Evolutionary conservation across 805 yeast species (phyloP).

Genomic region (Cyberlindnera galapagoensis): DNA sequence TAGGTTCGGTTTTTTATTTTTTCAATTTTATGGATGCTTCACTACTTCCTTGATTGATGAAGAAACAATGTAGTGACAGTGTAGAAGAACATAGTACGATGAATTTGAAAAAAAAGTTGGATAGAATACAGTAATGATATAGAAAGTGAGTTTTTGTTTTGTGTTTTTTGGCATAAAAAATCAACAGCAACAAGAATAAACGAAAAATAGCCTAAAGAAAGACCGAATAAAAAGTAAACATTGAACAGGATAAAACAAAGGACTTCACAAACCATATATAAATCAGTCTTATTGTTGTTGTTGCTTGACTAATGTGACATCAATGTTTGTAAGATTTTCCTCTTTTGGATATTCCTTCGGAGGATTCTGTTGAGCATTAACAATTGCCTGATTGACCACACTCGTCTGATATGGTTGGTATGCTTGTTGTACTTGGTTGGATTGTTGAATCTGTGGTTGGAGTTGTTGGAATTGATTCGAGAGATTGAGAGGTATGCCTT

Average conservation of each 20-base stretch:
- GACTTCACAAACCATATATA: slow-evolving; percentile 1
- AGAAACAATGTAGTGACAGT: not conserved
- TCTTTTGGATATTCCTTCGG: slow-evolving; percentile 16
- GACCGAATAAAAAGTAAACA: not conserved
- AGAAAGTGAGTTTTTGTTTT: no score
- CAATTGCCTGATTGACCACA: slow-evolving; percentile 22
- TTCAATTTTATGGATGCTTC: slow-evolving; percentile 1
- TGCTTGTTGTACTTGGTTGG: slow-evolving; percentile 2
- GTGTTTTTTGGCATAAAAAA: no score
- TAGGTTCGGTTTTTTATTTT: not conserved
- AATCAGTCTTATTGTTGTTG: slow-evolving; percentile 11
- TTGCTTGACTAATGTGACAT: slow-evolving; percentile 22
- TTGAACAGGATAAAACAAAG: not conserved
- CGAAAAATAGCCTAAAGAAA: not conserved
- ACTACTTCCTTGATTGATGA: no score
- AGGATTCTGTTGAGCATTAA: slow-evolving; percentile 21
- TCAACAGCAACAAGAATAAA: not conserved
- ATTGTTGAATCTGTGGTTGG: slow-evolving; percentile 8
- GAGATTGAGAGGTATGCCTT: slow-evolving; percentile 7
- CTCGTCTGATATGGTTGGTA: slow-evolving; percentile 9
- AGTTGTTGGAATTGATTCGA: slow-evolving; percentile 10
- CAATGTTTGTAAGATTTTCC: slow-evolving; percentile 21
- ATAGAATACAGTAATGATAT: no score
- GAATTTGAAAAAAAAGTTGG: no score
- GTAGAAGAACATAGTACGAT: not conserved